Evolutionary conservation across 2,329 filamentous ascomycete species (phyloP).

Genomic region (Aspergillus sp.): DNA sequence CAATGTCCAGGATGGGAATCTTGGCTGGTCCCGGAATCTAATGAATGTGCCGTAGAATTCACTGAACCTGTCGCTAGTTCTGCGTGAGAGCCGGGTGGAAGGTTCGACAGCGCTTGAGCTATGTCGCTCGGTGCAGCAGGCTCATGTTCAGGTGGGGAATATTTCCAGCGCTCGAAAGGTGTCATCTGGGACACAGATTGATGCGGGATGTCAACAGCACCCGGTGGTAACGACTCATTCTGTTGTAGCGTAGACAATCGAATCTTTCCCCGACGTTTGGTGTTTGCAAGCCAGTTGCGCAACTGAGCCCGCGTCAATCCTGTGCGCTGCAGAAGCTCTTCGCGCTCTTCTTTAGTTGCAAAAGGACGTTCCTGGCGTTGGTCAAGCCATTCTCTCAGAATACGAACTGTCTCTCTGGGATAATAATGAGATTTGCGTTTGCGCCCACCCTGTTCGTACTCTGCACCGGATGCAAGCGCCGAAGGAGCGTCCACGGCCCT

Average conservation of each 20-base stretch:
- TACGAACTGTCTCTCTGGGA: background rate
- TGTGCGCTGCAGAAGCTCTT: background rate
- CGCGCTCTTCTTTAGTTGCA: background rate
- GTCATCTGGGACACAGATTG: constrained; percentile 38
- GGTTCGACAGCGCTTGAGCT: constrained; percentile 51
- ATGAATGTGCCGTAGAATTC: background rate
- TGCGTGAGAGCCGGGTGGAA: background rate
- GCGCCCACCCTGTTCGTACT: too few relatives aligned
- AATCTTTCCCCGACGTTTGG: background rate
- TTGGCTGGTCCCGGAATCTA: background rate
- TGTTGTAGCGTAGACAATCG: background rate
- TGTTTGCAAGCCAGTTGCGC: background rate
- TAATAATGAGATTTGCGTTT: too few relatives aligned
- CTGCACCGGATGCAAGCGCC: too few relatives aligned
- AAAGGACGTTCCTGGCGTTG: background rate
- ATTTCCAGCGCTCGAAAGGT: constrained; percentile 63
- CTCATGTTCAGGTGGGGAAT: constrained; percentile 64
- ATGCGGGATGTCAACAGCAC: background rate
- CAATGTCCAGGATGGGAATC: background rate
- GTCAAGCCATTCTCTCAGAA: background rate
- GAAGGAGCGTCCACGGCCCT: too few relatives aligned
- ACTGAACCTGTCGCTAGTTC: constrained; percentile 16
- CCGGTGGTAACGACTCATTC: background rate
- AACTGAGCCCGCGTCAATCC: background rate
- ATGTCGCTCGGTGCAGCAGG: constrained; percentile 61